Evolutionary conservation across 306 rosid genomes (phyloP), one percentile per base, ranked within the genome.

Genomic region (Nissolia schottii): DNA sequence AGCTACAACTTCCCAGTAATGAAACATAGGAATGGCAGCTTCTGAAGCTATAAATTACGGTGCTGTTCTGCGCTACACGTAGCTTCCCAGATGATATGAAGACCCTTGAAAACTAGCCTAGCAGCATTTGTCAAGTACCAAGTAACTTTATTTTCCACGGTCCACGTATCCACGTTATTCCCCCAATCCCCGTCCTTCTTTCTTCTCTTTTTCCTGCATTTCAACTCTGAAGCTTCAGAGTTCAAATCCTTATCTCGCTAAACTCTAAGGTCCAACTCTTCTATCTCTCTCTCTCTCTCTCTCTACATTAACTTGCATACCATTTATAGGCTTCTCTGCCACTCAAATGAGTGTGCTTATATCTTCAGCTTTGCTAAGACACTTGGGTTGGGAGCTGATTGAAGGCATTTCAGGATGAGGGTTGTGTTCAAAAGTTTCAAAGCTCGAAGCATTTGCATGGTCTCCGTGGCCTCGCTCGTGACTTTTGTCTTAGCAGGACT

Each of bases 341-440:
- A 5, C 56, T 65, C 54, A n/a, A 32, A 68, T 35, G 49, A 23
- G 5, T 53, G 4, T 6, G 11, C 28, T 53, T 31, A 10, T 14
- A 57, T 38, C 63, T 57, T 48, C 23, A 3, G 28, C 35, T 41
- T 46, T 61, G 38, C 70, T n/a, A 73, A 63, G 64, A 43, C 35
- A 46, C 19, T 32, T 32, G n/a, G 22, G 20, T 19, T 32, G n/a
- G n/a, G n/a, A n/a, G n/a, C 46, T 38, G 58, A 40, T 51, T 37
- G 73, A 72, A 58, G 56, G 57, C 18, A 58, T 11, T 53, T 69
- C 49, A 81, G 35, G 27, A 79, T 70, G 85, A 29, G 28, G 29
- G 51, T 51, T 64, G 76, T 27, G 6, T 53, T 67, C 14, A 35
- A 35, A 75, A 55, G 38, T 28, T 23, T 6, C 28, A 58, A 22